Percentiles rank a stretch among this genome's conserved stretches.
Conservation (phyloP, 306 rosid genomes). For the Cicer pinnatifidum region DNA sequence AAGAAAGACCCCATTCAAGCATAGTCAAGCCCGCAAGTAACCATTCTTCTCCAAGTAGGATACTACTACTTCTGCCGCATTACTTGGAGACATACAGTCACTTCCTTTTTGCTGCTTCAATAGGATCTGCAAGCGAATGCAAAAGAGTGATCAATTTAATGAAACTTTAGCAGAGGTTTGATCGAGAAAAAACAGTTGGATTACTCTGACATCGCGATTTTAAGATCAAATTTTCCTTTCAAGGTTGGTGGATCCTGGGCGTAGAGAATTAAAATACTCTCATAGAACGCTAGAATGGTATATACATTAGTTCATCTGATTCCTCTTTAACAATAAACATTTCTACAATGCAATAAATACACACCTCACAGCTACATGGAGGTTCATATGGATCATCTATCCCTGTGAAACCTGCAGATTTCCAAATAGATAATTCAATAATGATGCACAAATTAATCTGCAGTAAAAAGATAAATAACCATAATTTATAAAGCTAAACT, state of each 20-base stretch:
- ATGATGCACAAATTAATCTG: not conserved
- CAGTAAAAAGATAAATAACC: constrained; percentile 1
- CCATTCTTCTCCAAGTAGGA: constrained; percentile 78
- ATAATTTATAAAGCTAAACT: not conserved
- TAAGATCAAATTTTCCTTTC: constrained; percentile 19
- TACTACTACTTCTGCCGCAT: constrained; percentile 62
- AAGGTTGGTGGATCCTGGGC: constrained; percentile 7
- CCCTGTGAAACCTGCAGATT: constrained; percentile 84
- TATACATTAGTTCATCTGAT: constrained; percentile 22
- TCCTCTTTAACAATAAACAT: constrained; percentile 10
- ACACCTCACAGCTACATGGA: constrained; percentile 76
- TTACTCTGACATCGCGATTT: constrained; percentile 1
- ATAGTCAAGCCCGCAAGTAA: constrained; percentile 60
- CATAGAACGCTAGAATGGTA: not conserved
- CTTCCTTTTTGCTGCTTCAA: constrained; percentile 63
- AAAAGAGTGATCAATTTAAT: constrained; percentile 20
- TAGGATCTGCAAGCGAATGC: constrained; percentile 60
- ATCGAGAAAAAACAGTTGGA: constrained; percentile 4
- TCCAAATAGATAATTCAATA: constrained; percentile 41
- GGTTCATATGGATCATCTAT: constrained; percentile 88
- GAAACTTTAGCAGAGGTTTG: constrained; percentile 9
- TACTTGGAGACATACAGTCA: constrained; percentile 56
- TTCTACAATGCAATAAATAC: constrained; percentile 40
- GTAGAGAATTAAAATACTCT: constrained; percentile 1
- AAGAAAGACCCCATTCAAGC: constrained; percentile 36